phyloP scores from a whole-genome alignment of 2,329 filamentous ascomycete species.

The Talaromyces sp. region DNA sequence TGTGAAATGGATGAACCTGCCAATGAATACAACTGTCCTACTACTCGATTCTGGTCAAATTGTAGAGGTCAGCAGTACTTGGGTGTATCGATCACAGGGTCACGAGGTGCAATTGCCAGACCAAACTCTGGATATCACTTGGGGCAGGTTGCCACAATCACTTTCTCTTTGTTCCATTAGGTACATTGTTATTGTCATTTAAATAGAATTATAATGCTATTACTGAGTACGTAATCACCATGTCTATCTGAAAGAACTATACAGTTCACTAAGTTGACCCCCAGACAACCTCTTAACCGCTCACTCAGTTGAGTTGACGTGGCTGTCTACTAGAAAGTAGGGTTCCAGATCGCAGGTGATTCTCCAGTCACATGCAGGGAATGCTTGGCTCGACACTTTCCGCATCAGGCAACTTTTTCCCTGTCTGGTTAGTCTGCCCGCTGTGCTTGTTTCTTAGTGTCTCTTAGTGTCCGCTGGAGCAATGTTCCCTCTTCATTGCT shows the following conservation, averaged over 20 bases:
- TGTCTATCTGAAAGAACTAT: neutral
- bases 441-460: neutral
- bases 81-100: neutral
- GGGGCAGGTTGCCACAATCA: neutral
- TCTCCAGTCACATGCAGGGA: slow-evolving; percentile 17
- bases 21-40: neutral
- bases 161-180: neutral
- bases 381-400: slow-evolving; percentile 6
- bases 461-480: neutral
- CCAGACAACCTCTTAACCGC: neutral
- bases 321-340: slow-evolving; percentile 1
- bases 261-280: neutral
- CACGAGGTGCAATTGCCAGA: slow-evolving; percentile 1
- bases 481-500: neutral
- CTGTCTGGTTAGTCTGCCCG: neutral
- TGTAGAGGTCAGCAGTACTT: slow-evolving; percentile 3
- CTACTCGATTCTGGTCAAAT: neutral
- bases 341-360: slow-evolving; percentile 20
- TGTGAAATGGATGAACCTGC: neutral
- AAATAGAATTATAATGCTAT: neutral
- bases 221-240: neutral
- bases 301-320: neutral
- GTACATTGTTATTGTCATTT: neutral
- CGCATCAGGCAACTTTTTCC: slow-evolving; percentile 7
- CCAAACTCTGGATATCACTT: neutral